A percentile compares a stretch with the other conserved stretches of the same genome.
phyloP scores from a whole-genome alignment of 202 grass and related monocot genomes.

The Digitaria exilis region DNA sequence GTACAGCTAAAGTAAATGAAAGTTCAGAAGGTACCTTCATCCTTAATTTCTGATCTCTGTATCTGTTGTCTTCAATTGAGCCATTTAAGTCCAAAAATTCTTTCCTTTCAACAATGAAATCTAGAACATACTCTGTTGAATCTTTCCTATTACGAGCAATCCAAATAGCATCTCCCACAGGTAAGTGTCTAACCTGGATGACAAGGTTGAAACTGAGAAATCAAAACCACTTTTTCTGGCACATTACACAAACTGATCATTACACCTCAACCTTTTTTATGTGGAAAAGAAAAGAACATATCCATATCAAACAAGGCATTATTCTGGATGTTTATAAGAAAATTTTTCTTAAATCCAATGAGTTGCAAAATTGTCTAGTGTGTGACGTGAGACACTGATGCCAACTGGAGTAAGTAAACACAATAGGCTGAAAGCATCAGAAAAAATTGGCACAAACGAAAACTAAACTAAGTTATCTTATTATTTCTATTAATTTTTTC shows the following conservation, averaged over 20 bases:
- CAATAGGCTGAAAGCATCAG: not conserved
- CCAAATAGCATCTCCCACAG: constrained; percentile 93
- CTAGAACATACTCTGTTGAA: constrained; percentile 82
- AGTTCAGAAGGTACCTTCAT: constrained; percentile 61
- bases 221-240: constrained; percentile 19
- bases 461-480: not conserved
- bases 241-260: constrained; percentile 24
- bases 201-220: constrained; percentile 39
- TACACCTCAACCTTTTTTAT: not conserved
- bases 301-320: not conserved
- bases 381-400: not conserved
- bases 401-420: not conserved
- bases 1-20: not conserved
- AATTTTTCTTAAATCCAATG: not conserved
- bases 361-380: not conserved
- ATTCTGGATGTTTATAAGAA: not conserved
- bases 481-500: not conserved
- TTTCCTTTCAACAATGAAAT: constrained; percentile 97
- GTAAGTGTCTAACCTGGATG: constrained; percentile 65
- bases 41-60: constrained; percentile 89
- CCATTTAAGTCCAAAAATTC: constrained; percentile 65
- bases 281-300: not conserved
- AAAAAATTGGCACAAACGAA: not conserved
- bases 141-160: constrained; percentile 57
- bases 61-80: constrained; percentile 87